Percentiles rank a stretch among this genome's conserved stretches.
phyloP scores from a whole-genome alignment of 2,329 filamentous ascomycete species.

The Botrytis paeoniae region DNA sequence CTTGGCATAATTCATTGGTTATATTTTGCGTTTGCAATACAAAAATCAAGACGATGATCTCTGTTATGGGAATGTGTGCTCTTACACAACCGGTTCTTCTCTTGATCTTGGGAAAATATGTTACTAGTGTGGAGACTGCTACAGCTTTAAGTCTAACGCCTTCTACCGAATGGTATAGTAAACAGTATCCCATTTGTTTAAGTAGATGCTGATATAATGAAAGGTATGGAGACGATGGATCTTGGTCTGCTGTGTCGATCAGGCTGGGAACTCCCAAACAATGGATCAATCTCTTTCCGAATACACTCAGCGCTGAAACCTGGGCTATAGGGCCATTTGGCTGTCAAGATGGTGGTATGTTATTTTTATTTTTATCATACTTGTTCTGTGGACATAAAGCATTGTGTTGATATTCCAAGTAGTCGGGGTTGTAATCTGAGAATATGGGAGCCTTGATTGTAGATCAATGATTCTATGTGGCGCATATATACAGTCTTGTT shows the following conservation, averaged over 20 bases:
- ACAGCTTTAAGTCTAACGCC: constrained; percentile 33
- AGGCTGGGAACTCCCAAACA: constrained; percentile 53
- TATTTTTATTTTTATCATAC: background rate
- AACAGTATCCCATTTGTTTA: no score
- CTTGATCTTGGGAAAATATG: background rate
- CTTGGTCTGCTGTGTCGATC: constrained; percentile 69
- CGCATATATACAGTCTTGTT: background rate
- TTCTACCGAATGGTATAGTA: constrained; percentile 32
- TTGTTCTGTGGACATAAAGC: background rate
- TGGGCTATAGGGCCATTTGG: constrained; percentile 63
- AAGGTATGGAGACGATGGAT: constrained; percentile 64
- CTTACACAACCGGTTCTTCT: background rate
- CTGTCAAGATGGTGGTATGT: constrained; percentile 42
- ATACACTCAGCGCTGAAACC: constrained; percentile 67
- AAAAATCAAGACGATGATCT: background rate
- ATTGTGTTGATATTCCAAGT: background rate
- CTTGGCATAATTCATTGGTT: background rate
- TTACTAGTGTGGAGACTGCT: constrained; percentile 10
- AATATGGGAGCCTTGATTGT: background rate
- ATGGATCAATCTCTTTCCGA: constrained; percentile 56
- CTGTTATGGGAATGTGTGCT: background rate
- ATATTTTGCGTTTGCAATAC: background rate
- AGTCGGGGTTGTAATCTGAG: background rate
- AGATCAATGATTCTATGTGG: background rate
- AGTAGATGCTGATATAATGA: background rate